Percentiles rank a stretch among this genome's conserved stretches.
Conservation (phyloP, 352 stramenopile species). For the Pythium dissimile region DNA sequence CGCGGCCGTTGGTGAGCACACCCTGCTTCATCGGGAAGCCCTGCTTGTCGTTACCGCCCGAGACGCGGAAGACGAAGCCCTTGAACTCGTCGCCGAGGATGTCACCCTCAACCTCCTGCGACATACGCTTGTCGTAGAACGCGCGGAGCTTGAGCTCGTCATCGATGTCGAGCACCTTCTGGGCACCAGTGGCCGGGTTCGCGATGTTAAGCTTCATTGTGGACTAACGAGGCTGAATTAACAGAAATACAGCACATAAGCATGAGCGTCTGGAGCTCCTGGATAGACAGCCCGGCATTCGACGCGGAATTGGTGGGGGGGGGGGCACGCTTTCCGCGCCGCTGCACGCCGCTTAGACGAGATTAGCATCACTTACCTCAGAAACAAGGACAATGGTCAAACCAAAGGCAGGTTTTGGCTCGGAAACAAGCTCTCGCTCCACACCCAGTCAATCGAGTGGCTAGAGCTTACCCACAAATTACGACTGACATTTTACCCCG, state of each 20-base stretch:
- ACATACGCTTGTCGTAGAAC: slow-evolving; percentile 99
- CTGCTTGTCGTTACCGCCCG: slow-evolving; percentile 99
- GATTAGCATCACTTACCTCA: slow-evolving; percentile 24
- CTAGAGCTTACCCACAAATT: slow-evolving; percentile 4
- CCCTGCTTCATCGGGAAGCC: slow-evolving; percentile 99
- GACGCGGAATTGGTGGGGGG: no score
- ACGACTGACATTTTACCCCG: not conserved
- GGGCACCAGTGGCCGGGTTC: slow-evolving; percentile 95
- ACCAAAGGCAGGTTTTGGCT: not conserved
- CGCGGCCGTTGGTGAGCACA: slow-evolving; percentile 98
- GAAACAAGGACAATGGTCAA: slow-evolving; percentile 35
- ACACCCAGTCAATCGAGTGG: slow-evolving; percentile 26
- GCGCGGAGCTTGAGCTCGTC: slow-evolving; percentile 99
- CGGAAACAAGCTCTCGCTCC: slow-evolving; percentile 14
- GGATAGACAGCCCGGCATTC: not conserved
- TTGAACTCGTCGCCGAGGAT: slow-evolving; percentile 99
- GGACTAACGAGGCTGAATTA: slow-evolving; percentile 18
- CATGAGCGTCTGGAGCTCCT: slow-evolving; percentile 9
- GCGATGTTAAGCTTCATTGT: slow-evolving; percentile 99
- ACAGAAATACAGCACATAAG: not conserved
- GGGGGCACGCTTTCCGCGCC: no score
- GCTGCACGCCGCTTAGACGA: not conserved
- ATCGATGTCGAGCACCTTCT: slow-evolving; percentile 99
- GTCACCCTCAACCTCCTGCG: slow-evolving; percentile 98
- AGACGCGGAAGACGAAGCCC: slow-evolving; percentile 98